Percentiles rank a stretch among this genome's conserved stretches.
phyloP scores from a whole-genome alignment of 2,329 filamentous ascomycete genomes.

The Hypoxylon sp. region DNA sequence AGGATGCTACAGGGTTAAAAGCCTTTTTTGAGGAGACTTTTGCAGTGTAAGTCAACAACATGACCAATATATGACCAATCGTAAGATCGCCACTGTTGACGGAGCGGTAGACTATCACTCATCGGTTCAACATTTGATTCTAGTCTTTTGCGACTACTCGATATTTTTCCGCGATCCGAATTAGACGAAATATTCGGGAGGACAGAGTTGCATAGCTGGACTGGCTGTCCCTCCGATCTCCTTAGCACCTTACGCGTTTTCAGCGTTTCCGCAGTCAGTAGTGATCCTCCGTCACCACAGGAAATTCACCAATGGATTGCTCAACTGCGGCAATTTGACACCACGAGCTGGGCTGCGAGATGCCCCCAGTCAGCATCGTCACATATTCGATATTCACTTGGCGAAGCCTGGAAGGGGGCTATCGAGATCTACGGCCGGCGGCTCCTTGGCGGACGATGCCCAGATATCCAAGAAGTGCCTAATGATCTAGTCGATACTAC shows the following conservation, averaged over 20 bases:
- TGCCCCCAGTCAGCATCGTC: conserved; percentile 2
- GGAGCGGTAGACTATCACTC: background rate
- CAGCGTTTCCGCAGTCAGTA: background rate
- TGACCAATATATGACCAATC: background rate
- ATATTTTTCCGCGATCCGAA: conserved; percentile 15
- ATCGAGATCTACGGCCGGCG: conserved; percentile 24
- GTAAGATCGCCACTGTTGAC: background rate
- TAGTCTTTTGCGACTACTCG: background rate
- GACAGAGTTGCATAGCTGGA: conserved; percentile 13
- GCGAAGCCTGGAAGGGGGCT: conserved; percentile 20
- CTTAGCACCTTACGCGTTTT: background rate
- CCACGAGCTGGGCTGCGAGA: conserved; percentile 1
- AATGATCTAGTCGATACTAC: conserved; percentile 7
- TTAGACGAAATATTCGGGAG: conserved; percentile 6
- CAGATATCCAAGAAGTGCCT: conserved; percentile 8
- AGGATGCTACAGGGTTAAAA: background rate
- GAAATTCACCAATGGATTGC: conserved; percentile 7
- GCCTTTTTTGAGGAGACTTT: conserved; percentile 4
- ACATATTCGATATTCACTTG: conserved; percentile 3
- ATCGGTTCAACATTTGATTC: conserved; percentile 8
- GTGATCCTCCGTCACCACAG: background rate
- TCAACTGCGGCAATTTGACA: conserved; percentile 13
- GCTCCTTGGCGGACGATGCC: conserved; percentile 1
- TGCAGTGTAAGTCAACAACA: background rate
- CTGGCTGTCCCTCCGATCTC: background rate